Evolutionary conservation across 108 stramenopile species (phyloP), one percentile per base, ranked within the genome.

Genomic region (Skeletonema grethae): DNA sequence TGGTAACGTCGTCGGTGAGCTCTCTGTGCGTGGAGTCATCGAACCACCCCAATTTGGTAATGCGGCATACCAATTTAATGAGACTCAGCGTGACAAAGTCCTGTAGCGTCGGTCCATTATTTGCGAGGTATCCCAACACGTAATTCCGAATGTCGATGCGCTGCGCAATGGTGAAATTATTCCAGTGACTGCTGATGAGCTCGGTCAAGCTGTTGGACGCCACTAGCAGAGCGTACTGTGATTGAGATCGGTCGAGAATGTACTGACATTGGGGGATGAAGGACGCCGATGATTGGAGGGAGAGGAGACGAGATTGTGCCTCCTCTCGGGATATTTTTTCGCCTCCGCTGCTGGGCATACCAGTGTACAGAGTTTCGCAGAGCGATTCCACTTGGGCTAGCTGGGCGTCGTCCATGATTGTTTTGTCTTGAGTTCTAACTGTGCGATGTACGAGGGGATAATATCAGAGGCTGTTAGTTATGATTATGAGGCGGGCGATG

Each of bases 11-110:
- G 57, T 97, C 96, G 7, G 95, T 91, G 50, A 99, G 70, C 68
- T 98, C 97, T 48, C 98, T 79, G 78, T 96, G 95, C 11, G 88
- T 84, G 31, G 81, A 63, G 76, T 98, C 97, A 69, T 98, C 97
- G 70, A 98, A 98, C 98, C 98, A 99, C 4, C 97, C 97, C 35
- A 98, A 78, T 83, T 99, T 99, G 72, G 97, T 99, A 70, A 98
- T 97, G 61, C 98, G 93, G 77, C 97, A 97, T 13, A 97, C 93
- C 25, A 99, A 84, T 78, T 97, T 93, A 73, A 98, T 92, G 61
- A 98, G 87, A 46, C 77, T 65, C 8, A 86, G 86, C 38, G 83
- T 77, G 29, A 98, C 96, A 71, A 96, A 98, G 77, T 97, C 95
- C 63, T 93, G 89, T 45, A 97, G 62, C 15, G 69, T 72, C 12